Evolutionary conservation across 2,329 filamentous ascomycete species (phyloP).

Genomic region (Hawksworthiomyces lignivorus): DNA sequence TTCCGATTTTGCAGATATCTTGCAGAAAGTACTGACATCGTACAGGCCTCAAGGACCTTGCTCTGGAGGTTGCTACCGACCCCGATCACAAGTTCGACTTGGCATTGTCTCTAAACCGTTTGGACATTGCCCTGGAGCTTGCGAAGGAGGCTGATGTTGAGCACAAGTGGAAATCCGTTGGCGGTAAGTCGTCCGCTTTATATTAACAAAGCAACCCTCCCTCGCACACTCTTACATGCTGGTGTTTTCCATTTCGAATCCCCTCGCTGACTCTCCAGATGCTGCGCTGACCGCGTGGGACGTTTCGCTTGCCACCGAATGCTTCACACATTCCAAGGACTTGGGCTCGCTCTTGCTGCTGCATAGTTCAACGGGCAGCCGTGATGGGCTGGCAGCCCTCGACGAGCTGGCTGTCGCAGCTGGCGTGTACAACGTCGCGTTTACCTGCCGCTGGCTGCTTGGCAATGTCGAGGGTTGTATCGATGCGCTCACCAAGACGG

Average conservation of each 20-base stretch:
- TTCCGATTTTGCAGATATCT: no score
- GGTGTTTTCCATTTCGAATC: not conserved
- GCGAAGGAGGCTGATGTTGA: slow-evolving; percentile 78
- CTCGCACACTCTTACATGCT: no score
- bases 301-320: slow-evolving; percentile 79
- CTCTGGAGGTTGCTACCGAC: slow-evolving; percentile 88
- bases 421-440: slow-evolving; percentile 85
- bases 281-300: slow-evolving; percentile 84
- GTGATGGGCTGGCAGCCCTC: slow-evolving; percentile 63
- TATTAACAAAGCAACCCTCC: no score
- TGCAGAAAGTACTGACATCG: no score
- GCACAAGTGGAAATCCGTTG: slow-evolving; percentile 97
- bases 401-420: slow-evolving; percentile 67
- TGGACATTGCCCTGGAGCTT: slow-evolving; percentile 78
- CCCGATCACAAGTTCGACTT: slow-evolving; percentile 95
- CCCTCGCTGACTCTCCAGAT: slow-evolving; percentile 36
- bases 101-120: slow-evolving; percentile 71
- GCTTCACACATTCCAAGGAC: slow-evolving; percentile 86
- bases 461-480: slow-evolving; percentile 77
- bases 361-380: slow-evolving; percentile 77
- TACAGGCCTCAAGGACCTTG: slow-evolving; percentile 66
- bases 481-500: slow-evolving; percentile 69
- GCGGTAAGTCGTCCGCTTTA: slow-evolving; percentile 26
- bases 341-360: slow-evolving; percentile 80
- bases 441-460: slow-evolving; percentile 81